Evolutionary conservation across 2,329 filamentous ascomycete species (phyloP).

Genomic region (Aspergillus felis): DNA sequence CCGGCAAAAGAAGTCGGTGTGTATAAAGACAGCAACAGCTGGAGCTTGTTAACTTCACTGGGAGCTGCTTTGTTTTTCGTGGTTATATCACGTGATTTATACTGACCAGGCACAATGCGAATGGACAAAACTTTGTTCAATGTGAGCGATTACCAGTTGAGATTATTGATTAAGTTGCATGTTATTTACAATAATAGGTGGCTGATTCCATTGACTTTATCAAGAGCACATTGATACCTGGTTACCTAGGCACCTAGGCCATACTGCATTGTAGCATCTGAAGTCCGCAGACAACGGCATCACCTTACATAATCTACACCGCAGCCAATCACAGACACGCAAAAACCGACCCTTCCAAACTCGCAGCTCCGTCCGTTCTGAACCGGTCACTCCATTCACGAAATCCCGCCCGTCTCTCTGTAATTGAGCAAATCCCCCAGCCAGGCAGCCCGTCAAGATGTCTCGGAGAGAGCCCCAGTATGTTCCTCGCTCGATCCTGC

Average conservation of each 20-base stretch:
- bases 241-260: not conserved
- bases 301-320: constrained; percentile 15
- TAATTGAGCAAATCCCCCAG: not conserved
- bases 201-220: too few species aligned
- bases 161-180: not conserved
- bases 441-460: constrained; percentile 13
- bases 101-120: not conserved
- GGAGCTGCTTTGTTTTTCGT: constrained; percentile 14
- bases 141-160: not conserved
- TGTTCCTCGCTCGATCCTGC: constrained; percentile 1
- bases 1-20: not conserved
- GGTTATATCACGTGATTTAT: constrained; percentile 9
- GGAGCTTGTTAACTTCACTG: not conserved
- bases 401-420: not conserved
- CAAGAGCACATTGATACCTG: not conserved
- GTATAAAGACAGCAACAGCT: not conserved
- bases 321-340: constrained; percentile 32
- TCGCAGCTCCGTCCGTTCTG: constrained; percentile 23
- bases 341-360: constrained; percentile 32
- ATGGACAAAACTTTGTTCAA: not conserved
- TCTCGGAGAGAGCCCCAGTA: constrained; percentile 20
- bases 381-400: constrained; percentile 16
- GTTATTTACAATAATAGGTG: not conserved
- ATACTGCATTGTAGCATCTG: not conserved
- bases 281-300: not conserved